Evolutionary conservation across 2,329 filamentous ascomycete genomes (phyloP).

Genomic region (Alternaria sp.): DNA sequence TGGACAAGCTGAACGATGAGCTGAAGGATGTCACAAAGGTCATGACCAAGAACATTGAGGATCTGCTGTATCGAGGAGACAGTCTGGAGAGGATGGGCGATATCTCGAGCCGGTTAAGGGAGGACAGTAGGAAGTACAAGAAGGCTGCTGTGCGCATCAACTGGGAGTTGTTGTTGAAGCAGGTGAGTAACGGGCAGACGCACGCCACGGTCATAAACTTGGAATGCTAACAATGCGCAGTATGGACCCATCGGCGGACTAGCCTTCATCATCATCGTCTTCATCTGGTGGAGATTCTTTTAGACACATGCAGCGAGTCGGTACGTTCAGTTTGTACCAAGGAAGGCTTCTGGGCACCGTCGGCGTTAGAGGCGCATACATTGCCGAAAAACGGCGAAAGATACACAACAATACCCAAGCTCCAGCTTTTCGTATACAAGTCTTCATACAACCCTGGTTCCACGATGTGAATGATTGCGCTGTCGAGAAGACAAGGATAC

Average conservation of each 20-base stretch:
- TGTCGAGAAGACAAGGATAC: not conserved
- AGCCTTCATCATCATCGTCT: slow-evolving; percentile 80
- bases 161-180: slow-evolving; percentile 95
- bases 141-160: slow-evolving; percentile 94
- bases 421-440: slow-evolving; percentile 5
- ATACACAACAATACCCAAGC: slow-evolving; percentile 28
- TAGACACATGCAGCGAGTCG: slow-evolving; percentile 46
- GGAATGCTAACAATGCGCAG: slow-evolving; percentile 46
- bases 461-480: not conserved
- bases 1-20: slow-evolving; percentile 96
- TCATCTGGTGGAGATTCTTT: slow-evolving; percentile 94
- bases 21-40: slow-evolving; percentile 97
- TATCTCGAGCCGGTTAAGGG: slow-evolving; percentile 82
- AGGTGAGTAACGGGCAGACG: slow-evolving; percentile 56
- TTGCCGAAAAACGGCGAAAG: not conserved
- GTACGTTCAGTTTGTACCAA: not conserved
- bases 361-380: slow-evolving; percentile 15
- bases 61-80: slow-evolving; percentile 92
- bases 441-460: not conserved
- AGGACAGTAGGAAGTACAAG: slow-evolving; percentile 94
- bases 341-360: not conserved
- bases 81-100: slow-evolving; percentile 97
- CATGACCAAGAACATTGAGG: slow-evolving; percentile 99
- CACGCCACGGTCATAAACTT: not conserved
- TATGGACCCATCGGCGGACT: slow-evolving; percentile 89